Evolutionary conservation across 805 yeast genomes (phyloP).

Genomic region (Yarrowia alimentaria): DNA sequence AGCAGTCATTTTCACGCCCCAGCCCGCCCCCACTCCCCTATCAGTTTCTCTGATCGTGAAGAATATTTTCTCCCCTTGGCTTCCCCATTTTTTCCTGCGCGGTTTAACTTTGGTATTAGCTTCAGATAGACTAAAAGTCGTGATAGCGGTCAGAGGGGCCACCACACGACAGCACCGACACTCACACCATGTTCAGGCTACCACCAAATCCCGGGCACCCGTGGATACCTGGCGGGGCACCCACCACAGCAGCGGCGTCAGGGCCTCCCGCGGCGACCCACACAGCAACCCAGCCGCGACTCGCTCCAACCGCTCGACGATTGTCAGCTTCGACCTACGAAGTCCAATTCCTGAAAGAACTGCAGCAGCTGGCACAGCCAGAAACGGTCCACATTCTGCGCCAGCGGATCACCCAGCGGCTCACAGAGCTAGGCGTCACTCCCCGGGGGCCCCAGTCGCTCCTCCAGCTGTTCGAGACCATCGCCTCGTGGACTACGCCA

Average conservation of each 20-base stretch:
- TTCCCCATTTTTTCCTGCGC: too few relatives aligned
- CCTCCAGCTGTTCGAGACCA: conserved; percentile 1
- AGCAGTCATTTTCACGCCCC: too few relatives aligned
- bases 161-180: too few relatives aligned
- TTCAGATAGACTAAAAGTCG: neutral
- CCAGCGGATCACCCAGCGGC: neutral
- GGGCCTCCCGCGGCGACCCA: neutral
- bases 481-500: neutral
- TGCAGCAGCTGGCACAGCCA: neutral
- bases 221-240: neutral
- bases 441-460: conserved; percentile 5
- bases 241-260: neutral
- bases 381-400: conserved; percentile 7
- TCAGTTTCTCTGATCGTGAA: too few relatives aligned
- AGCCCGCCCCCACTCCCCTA: too few relatives aligned
- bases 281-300: neutral
- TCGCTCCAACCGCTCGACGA: too few relatives aligned
- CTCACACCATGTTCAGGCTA: conserved; percentile 8
- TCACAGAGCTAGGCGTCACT: neutral
- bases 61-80: too few relatives aligned
- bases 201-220: conserved; percentile 8
- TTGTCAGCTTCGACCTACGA: neutral
- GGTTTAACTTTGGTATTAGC: too few relatives aligned
- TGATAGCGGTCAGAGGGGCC: too few relatives aligned
- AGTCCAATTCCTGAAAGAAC: neutral